phyloP scores from a whole-genome alignment of 1,284 basidiomycete species.

The Ustilago vetiveriae region DNA sequence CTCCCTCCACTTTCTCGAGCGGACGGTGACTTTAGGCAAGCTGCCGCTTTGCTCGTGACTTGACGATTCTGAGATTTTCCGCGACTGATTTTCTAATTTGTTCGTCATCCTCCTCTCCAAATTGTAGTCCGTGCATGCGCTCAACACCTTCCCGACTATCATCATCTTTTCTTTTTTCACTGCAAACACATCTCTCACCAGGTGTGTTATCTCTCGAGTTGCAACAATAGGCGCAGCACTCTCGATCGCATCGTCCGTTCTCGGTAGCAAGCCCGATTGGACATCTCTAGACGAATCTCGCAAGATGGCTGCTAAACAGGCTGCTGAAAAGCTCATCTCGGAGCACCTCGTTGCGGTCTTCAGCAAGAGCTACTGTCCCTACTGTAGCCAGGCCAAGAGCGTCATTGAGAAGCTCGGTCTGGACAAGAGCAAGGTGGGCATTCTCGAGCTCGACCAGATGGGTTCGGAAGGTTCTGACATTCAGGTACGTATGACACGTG shows the following conservation, averaged over 20 bases:
- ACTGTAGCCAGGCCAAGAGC: constrained; percentile 66
- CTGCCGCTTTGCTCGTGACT: no score
- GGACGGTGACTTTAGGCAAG: no score
- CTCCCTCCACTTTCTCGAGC: no score
- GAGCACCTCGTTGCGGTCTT: constrained; percentile 67
- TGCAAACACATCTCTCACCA: background rate
- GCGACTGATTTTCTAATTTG: no score
- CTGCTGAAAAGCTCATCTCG: constrained; percentile 65
- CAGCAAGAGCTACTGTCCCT: constrained; percentile 67
- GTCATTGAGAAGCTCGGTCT: constrained; percentile 63
- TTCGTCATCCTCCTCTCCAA: no score
- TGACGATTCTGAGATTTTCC: no score
- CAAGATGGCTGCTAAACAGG: constrained; percentile 65
- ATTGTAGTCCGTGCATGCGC: no score
- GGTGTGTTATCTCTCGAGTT: background rate
- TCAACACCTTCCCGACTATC: no score
- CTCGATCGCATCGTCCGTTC: constrained; percentile 15
- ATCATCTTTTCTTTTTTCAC: background rate
- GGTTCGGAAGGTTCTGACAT: constrained; percentile 61
- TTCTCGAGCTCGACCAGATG: constrained; percentile 68
- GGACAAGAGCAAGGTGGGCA: constrained; percentile 59
- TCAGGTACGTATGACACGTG: constrained; percentile 45
- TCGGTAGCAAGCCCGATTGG: constrained; percentile 7
- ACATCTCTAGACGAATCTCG: background rate
- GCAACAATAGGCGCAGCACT: constrained; percentile 35